Evolutionary conservation across 2,329 filamentous ascomycete genomes (phyloP).

Genomic region (Neofusicoccum parvum): DNA sequence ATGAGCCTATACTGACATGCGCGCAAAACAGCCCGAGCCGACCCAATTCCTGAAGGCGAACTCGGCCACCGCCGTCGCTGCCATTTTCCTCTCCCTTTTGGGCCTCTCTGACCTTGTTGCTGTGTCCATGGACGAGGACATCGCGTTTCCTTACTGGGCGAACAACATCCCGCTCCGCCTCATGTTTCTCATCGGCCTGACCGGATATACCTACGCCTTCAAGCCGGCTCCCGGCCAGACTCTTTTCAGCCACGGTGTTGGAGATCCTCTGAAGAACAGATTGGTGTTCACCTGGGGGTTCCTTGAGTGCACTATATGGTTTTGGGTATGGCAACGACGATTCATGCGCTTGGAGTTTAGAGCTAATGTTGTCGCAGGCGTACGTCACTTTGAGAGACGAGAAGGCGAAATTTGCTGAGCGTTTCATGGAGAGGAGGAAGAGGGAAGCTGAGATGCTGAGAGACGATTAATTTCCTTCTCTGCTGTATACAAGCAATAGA

Average conservation of each 20-base stretch:
- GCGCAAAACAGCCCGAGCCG: slow-evolving; percentile 58
- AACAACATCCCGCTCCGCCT: slow-evolving; percentile 65
- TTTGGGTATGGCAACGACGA: slow-evolving; percentile 64
- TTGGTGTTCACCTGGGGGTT: slow-evolving; percentile 85
- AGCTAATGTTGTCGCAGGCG: slow-evolving; percentile 26
- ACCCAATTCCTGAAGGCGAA: slow-evolving; percentile 69
- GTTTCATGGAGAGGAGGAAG: slow-evolving; percentile 36
- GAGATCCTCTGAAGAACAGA: slow-evolving; percentile 68
- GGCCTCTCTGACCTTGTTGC: slow-evolving; percentile 51
- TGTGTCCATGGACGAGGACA: slow-evolving; percentile 46
- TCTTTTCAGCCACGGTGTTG: slow-evolving; percentile 22
- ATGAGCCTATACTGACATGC: slow-evolving; percentile 18
- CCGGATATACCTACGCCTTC: slow-evolving; percentile 68
- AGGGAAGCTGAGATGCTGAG: slow-evolving; percentile 28
- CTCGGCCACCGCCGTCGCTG: slow-evolving; percentile 66
- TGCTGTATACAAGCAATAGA: no score
- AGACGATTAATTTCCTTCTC: neutral
- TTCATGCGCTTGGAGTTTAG: no score
- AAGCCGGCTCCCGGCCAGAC: slow-evolving; percentile 50
- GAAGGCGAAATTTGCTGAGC: slow-evolving; percentile 33
- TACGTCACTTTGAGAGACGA: slow-evolving; percentile 42
- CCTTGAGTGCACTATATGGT: slow-evolving; percentile 81
- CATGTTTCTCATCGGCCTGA: slow-evolving; percentile 61
- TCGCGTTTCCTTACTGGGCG: slow-evolving; percentile 50
- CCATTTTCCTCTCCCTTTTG: slow-evolving; percentile 69